Base-by-base conservation (phyloP, 768 basidiomycete genomes). In the Trametes coccinea region DNA sequence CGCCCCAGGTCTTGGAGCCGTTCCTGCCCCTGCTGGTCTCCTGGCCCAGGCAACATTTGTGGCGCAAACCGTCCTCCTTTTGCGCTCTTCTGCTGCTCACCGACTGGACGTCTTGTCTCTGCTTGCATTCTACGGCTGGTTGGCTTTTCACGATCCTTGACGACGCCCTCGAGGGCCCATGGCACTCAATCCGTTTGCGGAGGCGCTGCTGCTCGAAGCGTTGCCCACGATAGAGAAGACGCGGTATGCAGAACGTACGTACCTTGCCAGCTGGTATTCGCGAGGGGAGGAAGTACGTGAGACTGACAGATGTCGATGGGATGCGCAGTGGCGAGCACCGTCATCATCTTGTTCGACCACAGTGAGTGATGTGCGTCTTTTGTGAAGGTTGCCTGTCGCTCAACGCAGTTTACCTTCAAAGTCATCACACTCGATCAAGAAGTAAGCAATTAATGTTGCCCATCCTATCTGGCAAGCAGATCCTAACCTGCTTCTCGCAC, bases 271-370 rank as follows among this genome's bases (percentile, higher is more conserved):
- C 22, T 5, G 22, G 40, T 45, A 16, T 10, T 14, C 30, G 14
- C 22, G 34, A 4, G 2, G 37, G 37, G 52, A 59, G 45, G 59
- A 17, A 46, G 16, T 22, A n/a, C 22, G 41, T 52, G 13, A 14
- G 51, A 57, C 44, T 45, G 29, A 40, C 37, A 17, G n/a, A 17
- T 31, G 48, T n/a, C 14, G 11, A 27, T 33, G 30, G 11, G 13
- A 34, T 53, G 14, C 34, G 47, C 63, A 86, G 84, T 86, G 67
- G 78, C 81, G 4, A 80, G 82, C 5, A 80, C 78, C 47, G 69
- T 73, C 31, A 82, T 86, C 64, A 80, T 86, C 30, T 60, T 84
- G 31, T 84, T 75, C 59, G 84, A 86, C 65, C 82, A 85, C 69
- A 17, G 84, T 84, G 62, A 62, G 83, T 73, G 5, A n/a, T 45